phyloP scores from a whole-genome alignment of 2,329 filamentous ascomycete species.

The Cucurbitaria berberidis region DNA sequence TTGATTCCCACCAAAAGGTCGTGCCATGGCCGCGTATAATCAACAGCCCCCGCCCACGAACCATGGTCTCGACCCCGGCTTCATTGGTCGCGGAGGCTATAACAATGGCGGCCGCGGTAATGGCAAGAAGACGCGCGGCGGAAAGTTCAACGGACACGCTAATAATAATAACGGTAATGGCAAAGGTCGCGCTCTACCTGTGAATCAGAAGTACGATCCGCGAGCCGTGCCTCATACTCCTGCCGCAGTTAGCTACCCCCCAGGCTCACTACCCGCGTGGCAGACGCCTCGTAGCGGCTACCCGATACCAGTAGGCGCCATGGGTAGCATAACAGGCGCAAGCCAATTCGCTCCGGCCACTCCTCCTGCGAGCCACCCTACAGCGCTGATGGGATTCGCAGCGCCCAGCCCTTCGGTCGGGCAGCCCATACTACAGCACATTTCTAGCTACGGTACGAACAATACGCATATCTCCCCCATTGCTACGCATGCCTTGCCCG shows the following conservation, averaged over 20 bases:
- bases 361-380: neutral
- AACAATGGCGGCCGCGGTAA: neutral
- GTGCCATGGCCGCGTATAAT: neutral
- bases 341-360: no score
- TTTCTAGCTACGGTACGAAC: neutral
- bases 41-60: neutral
- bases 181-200: neutral
- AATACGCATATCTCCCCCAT: neutral
- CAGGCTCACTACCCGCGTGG: neutral
- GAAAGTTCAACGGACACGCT: neutral
- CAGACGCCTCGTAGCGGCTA: neutral
- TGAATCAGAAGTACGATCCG: neutral
- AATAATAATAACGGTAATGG: neutral
- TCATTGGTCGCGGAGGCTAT: neutral
- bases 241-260: neutral
- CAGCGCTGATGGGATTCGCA: neutral
- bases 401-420: neutral
- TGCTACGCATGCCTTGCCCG: neutral
- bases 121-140: neutral
- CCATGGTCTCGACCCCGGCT: neutral
- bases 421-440: neutral
- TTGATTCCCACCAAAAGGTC: neutral
- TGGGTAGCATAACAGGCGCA: neutral
- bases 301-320: neutral
- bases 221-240: neutral